These are phyloP conservation scores for Lolium multiflorum DNA, from an alignment of 176 grass and related monocot species.

Conservation along the genomic window DNA sequence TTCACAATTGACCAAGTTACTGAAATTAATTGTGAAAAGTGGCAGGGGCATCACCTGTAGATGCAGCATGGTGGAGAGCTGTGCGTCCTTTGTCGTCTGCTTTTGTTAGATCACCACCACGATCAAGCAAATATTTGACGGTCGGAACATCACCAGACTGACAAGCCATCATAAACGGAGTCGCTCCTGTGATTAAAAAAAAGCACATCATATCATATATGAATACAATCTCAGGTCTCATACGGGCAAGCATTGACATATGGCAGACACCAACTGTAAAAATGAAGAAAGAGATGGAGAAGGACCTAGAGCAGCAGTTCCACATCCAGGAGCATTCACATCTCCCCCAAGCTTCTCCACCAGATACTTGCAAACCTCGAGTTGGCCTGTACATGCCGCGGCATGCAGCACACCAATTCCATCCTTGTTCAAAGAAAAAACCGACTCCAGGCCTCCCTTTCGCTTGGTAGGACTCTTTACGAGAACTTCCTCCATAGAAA, in stretches of 20 bases:
- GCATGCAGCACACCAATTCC: constrained; percentile 5
- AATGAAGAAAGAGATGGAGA: not conserved
- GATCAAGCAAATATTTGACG: constrained; percentile 42
- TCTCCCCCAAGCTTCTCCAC: constrained; percentile 47
- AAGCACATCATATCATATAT: not conserved
- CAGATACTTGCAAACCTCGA: constrained; percentile 51
- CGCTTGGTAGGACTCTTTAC: not conserved
- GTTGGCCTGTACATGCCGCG: constrained; percentile 18
- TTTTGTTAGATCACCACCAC: constrained; percentile 41
- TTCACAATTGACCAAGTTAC: not conserved
- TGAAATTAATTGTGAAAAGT: not conserved
- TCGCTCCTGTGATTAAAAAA: not conserved
- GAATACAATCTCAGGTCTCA: not conserved
- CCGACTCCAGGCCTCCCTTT: not conserved
- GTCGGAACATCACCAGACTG: constrained; percentile 40
- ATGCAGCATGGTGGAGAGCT: constrained; percentile 33
- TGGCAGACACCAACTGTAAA: not conserved
- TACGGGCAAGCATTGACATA: not conserved
- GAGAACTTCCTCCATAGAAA: constrained; percentile 5
- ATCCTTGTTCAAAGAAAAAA: not conserved
- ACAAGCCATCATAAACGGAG: constrained; percentile 38
- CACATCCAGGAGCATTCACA: constrained; percentile 20
- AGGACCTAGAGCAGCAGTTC: not conserved
- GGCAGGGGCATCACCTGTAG: not conserved
- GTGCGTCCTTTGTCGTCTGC: constrained; percentile 11